These are phyloP conservation scores for Aspergillus calidoustus DNA, from an alignment of 2,329 filamentous ascomycete genomes.

Conservation along the genomic window DNA sequence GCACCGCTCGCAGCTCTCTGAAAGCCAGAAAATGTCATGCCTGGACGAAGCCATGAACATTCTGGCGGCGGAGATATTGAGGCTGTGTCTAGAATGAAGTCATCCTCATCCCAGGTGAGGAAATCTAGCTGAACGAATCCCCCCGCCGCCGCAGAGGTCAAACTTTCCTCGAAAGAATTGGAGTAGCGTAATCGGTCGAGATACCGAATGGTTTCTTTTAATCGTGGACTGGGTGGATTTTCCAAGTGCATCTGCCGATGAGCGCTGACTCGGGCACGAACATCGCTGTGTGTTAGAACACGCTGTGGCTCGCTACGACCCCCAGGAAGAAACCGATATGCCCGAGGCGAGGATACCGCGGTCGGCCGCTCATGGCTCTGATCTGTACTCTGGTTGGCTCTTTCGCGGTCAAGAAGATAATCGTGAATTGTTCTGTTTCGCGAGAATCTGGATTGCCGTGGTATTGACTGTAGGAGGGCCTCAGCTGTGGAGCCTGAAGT, in stretches of 20 bases:
- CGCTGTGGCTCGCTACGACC: slow-evolving; percentile 35
- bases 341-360: slow-evolving; percentile 27
- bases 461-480: slow-evolving; percentile 46
- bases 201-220: slow-evolving; percentile 66
- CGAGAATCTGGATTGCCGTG: slow-evolving; percentile 45
- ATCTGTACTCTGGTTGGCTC: slow-evolving; percentile 29
- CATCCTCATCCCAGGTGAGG: slow-evolving; percentile 56
- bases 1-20: slow-evolving; percentile 58
- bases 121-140: slow-evolving; percentile 59
- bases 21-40: slow-evolving; percentile 64
- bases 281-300: slow-evolving; percentile 37
- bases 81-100: slow-evolving; percentile 62
- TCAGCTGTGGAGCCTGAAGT: slow-evolving; percentile 40
- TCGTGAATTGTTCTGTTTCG: slow-evolving; percentile 46
- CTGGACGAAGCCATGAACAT: slow-evolving; percentile 66
- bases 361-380: slow-evolving; percentile 28
- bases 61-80: slow-evolving; percentile 55
- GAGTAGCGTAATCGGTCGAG: slow-evolving; percentile 62
- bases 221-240: slow-evolving; percentile 39
- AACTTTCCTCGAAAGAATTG: slow-evolving; percentile 58
- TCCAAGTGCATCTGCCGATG: slow-evolving; percentile 43
- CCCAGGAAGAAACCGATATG: slow-evolving; percentile 40
- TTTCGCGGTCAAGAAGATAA: slow-evolving; percentile 44
- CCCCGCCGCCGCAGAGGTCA: slow-evolving; percentile 57
- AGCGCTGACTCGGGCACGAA: slow-evolving; percentile 41